A percentile compares a stretch with the other conserved stretches of the same genome.
These are phyloP conservation scores for Magnusiomyces sp. DNA, from an alignment of 1,139 yeast genomes.

Conservation along the genomic window DNA sequence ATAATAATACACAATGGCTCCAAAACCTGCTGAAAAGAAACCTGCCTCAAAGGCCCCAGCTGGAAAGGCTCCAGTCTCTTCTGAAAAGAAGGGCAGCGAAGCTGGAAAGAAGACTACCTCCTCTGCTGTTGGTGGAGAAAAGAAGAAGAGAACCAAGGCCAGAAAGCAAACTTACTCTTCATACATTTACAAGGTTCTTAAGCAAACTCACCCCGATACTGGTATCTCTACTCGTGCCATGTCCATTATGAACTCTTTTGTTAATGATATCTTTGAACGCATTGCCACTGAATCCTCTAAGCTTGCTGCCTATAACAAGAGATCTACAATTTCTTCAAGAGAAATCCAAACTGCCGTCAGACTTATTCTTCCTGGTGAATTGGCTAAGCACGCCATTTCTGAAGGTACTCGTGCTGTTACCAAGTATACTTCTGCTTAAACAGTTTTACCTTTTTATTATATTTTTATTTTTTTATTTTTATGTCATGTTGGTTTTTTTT, in stretches of 20 bases:
- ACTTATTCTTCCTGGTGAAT: constrained; percentile 98
- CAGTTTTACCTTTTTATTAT: constrained; percentile 8
- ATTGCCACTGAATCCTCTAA: constrained; percentile 96
- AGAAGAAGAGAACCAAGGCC: constrained; percentile 92
- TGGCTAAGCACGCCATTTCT: constrained; percentile 98
- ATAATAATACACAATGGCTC: constrained; percentile 54
- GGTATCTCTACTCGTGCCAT: constrained; percentile 99
- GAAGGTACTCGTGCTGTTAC: constrained; percentile 99
- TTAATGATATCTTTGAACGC: constrained; percentile 58
- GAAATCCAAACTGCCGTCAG: constrained; percentile 99
- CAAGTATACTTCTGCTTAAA: constrained; percentile 74
- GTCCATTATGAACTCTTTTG: constrained; percentile 99
- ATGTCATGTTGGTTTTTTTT: constrained; percentile 1
- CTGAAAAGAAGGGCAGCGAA: constrained; percentile 92
- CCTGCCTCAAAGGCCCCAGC: constrained; percentile 60
- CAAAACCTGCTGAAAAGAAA: constrained; percentile 90
- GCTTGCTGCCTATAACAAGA: constrained; percentile 99
- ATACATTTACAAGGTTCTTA: constrained; percentile 95
- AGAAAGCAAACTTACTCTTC: constrained; percentile 99
- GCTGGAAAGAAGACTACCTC: constrained; percentile 91
- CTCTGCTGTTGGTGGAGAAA: constrained; percentile 52
- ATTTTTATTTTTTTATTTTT: constrained; percentile 7
- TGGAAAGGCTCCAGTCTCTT: constrained; percentile 79
- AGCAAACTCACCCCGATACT: constrained; percentile 99
- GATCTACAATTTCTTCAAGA: constrained; percentile 97